Evolutionary conservation across 768 basidiomycete species (phyloP), one percentile per base, ranked within the genome.

Genomic region (Rhizopogon rudus): DNA sequence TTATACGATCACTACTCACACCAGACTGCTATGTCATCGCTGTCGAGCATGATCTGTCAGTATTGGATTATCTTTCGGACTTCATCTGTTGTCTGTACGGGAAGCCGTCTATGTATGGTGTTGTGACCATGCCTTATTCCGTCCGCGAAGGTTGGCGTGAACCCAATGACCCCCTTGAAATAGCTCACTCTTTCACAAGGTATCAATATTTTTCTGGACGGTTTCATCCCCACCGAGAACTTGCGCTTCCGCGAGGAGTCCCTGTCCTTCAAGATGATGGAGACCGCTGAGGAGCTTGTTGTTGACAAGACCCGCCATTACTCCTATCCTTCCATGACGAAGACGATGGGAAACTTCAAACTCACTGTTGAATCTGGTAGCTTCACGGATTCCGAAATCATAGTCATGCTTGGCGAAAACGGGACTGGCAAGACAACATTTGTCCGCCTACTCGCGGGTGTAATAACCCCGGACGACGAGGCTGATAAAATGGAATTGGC

Each of bases 161-260:
- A 52, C 12, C 8, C 39, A 16, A 2, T 22, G 17, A 54, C 44
- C 44, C 48, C 39, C 51, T 14, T 12, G n/a, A 40, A 22, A 40
- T 39, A 17, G 37, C 57, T 46, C 29, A 59, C 41, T 12, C 52
- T 41, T 41, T 48, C 48, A 20, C 9, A 61, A 94, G 93, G 96
- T 61, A 98, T 99, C 77, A 99, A 99, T 73, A 98, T 98, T 67
- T 99, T 99, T 83, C 79, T 99, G 56, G 97, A 99, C 65, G 97
- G 97, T 41, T 94, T 93, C 77, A 93, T 99, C 61, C 97, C 97
- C 5, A 98, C 96, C 16, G 97, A 98, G 72, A 99, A 99, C 73
- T 73, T 99, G 64, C 92, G 97, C 51, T 98, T 98, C 86, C 86
- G 97, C 31, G 88, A 98, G 60, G 97, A 98, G 63, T 91, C 91